Percentiles rank a stretch among this genome's conserved stretches.
phyloP scores from a whole-genome alignment of 208 protist species.

The Trypanosoma mega region DNA sequence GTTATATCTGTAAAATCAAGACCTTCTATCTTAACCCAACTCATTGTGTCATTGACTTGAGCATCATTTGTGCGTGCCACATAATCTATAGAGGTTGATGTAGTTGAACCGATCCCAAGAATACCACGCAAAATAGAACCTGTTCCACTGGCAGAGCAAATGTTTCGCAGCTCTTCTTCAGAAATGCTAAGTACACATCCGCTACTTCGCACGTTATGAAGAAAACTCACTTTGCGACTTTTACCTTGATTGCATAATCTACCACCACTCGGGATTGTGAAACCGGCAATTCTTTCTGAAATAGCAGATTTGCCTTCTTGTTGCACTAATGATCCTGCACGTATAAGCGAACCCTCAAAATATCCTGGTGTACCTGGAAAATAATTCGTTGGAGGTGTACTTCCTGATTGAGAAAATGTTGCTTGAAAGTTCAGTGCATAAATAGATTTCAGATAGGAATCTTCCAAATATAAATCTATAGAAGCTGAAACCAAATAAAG shows the following conservation, averaged over 20 bases:
- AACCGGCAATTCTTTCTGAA: conserved; percentile 48
- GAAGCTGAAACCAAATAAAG: conserved; percentile 25
- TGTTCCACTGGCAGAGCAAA: conserved; percentile 42
- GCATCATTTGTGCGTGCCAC: conserved; percentile 75
- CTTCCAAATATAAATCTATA: conserved; percentile 16
- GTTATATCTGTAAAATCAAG: conserved; percentile 25
- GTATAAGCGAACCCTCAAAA: conserved; percentile 40
- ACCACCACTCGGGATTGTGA: conserved; percentile 67
- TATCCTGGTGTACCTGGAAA: conserved; percentile 64
- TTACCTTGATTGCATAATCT: conserved; percentile 30
- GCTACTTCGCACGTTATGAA: conserved; percentile 54
- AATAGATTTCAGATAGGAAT: conserved; percentile 12
- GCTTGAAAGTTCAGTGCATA: conserved; percentile 43
- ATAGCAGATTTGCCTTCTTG: conserved; percentile 40
- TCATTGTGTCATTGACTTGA: conserved; percentile 61
- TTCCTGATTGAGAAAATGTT: conserved; percentile 33
- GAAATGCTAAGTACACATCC: conserved; percentile 46
- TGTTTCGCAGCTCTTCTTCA: conserved; percentile 41
- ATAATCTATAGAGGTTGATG: conserved; percentile 34
- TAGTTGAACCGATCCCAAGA: conserved; percentile 25
- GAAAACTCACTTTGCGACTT: conserved; percentile 46
- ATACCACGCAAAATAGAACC: conserved; percentile 28
- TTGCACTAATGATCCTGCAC: conserved; percentile 43
- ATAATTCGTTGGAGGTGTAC: conserved; percentile 33
- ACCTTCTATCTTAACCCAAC: conserved; percentile 67